Evolutionary conservation across 2,329 filamentous ascomycete species (phyloP), one percentile per base, ranked within the genome.

Genomic region (Colletotrichum viniferum): DNA sequence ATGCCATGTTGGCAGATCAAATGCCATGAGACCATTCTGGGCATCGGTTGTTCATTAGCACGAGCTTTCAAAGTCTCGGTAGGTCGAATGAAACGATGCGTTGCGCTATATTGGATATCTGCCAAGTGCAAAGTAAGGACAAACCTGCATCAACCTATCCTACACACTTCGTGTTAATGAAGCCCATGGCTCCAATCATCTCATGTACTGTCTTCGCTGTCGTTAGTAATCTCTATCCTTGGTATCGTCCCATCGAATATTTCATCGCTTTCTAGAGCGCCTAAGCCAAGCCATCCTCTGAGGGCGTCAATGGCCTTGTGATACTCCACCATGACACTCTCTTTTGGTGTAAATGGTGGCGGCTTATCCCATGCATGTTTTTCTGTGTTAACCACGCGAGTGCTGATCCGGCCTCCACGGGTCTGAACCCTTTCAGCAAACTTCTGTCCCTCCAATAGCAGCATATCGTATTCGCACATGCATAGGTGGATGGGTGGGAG

Each of bases 391-490:
- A 89, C 87, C 10, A 89, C 77, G n/a, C 87, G 85, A 32, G 86
- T 76, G 5, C 81, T 85, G 69, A 85, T 80, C 24, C 56, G 58
- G 13, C 72, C 36, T 3, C 77, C 69, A 16, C 75, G 68, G 14
- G 78, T 76, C 76, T 84, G 84, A 10, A 95, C 82, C 24, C 93
- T 86, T 67, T 91, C 87, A 13, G 90, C 88, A 77, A 96, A 93
- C 6, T 87, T 85, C 75, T 93, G 85, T 13, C 90, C 91, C 79
- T 93, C 91, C 3, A 84, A 85, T 12, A 91, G 86, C n/a, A 93
- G 82, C 90, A 93, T 93, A 80, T 93, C 91, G 81, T 88, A 90
- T 83, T 93, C 92, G 82, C 92, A 93, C 4, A 92, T 88, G 78
- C 90, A 91, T 56, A 93, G 83, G 21, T 92, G 85, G 4, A 93